Base-by-base conservation (phyloP, 306 rosid genomes). In the Morella rubra region DNA sequence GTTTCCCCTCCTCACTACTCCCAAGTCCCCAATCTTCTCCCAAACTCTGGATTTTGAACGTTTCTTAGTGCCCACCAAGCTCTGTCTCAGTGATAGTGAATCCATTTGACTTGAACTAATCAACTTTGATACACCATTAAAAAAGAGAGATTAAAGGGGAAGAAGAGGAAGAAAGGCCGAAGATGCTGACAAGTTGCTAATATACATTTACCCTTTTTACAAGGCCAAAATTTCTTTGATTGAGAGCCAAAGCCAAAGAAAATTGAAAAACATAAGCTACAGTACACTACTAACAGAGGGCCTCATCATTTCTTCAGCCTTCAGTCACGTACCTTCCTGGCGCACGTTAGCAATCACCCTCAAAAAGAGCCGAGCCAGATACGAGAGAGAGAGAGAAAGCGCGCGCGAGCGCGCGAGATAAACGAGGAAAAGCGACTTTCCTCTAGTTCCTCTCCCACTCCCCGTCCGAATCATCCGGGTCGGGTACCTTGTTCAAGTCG, bases 401-500 rank as follows among this genome's bases (percentile, higher is more conserved):
- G 32, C 32, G 32, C 32, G 32, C 32, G n/a, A n/a, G 32, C 32
- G 32, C 32, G 1, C 32, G 32, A 27, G 32, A 27, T 27, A 27
- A 27, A 27, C 32, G 32, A 47, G 15, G 15, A 32, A 13, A 44
- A 51, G 41, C 2, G 24, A 37, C n/a, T 22, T 44, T 49, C 51
- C 9, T n/a, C 77, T 82, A 83, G 37, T 84, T 85, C 80, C 87
- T 74, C 2, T 81, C 88, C 88, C 89, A 87, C 13, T 91, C 96
- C 41, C 80, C 78, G 19, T 89, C 97, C 22, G 91, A 86, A 44
- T 80, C 83, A 76, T 91, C 99, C 76, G 96, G 98, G 80, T 91
- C 99, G 69, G 99, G 99, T 50, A 84, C 24, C 82, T 95, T 89
- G 27, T 95, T 95, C 82, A 95, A 71, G 74, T 95, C 98, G 69